Conservation (phyloP, 805 yeast species). For the Zygotorulaspora chibaensis region DNA sequence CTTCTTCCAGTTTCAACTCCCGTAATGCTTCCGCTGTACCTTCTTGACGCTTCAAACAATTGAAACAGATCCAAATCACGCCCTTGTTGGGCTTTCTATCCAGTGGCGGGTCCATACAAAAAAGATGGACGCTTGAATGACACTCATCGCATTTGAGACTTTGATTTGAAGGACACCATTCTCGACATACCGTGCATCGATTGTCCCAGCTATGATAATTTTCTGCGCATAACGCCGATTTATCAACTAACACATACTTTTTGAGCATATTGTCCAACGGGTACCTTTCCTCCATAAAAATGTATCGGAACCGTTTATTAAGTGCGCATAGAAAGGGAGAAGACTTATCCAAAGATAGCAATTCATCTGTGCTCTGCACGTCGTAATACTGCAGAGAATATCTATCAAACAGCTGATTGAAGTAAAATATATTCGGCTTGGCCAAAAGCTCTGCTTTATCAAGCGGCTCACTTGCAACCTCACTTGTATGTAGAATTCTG, state of each 20-base stretch:
- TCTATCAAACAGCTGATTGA: slow-evolving; percentile 79
- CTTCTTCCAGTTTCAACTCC: slow-evolving; percentile 10
- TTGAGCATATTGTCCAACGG: slow-evolving; percentile 26
- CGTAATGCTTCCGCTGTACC: slow-evolving; percentile 24
- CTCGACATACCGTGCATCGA: slow-evolving; percentile 67
- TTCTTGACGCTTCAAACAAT: slow-evolving; percentile 61
- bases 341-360: slow-evolving; percentile 47
- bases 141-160: slow-evolving; percentile 82
- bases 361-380: slow-evolving; percentile 56
- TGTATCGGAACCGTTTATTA: slow-evolving; percentile 62
- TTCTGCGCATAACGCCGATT: not conserved
- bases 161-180: slow-evolving; percentile 76
- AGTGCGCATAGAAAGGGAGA: slow-evolving; percentile 57
- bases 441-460: slow-evolving; percentile 48
- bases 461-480: slow-evolving; percentile 45
- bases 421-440: slow-evolving; percentile 71
- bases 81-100: slow-evolving; percentile 77
- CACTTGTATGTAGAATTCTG: slow-evolving; percentile 62
- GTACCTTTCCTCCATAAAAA: slow-evolving; percentile 58
- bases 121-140: slow-evolving; percentile 64
- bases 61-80: slow-evolving; percentile 85
- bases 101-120: slow-evolving; percentile 83
- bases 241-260: slow-evolving; percentile 21
- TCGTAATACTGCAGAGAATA: slow-evolving; percentile 82
- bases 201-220: slow-evolving; percentile 27